A percentile compares a stretch with the other conserved stretches of the same genome.
Evolutionary conservation across 139 green algal genomes (phyloP).

Genomic region (Asterochloris erici): DNA sequence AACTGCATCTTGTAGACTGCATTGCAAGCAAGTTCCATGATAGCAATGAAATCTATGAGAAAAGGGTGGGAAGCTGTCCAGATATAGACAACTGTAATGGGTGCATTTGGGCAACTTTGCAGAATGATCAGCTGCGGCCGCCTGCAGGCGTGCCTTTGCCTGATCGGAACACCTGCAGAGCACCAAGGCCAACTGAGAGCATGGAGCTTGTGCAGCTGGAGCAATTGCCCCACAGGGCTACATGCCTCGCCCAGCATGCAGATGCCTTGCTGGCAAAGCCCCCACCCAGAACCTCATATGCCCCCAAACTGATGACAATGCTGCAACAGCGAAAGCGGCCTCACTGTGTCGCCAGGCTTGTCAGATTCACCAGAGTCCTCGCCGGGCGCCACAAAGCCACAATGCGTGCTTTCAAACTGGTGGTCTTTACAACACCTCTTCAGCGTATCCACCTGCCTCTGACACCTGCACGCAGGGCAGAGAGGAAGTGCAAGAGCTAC

Average conservation of each 20-base stretch:
- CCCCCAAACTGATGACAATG: neutral
- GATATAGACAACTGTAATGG: too few species aligned
- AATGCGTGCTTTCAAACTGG: neutral
- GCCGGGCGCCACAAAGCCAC: slow-evolving; percentile 5
- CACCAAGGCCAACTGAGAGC: neutral
- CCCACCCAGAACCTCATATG: neutral
- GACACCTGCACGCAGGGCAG: neutral
- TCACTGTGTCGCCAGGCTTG: slow-evolving; percentile 3
- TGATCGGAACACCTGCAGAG: neutral
- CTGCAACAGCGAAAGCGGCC: neutral
- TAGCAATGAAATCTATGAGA: too few species aligned
- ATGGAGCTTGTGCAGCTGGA: neutral
- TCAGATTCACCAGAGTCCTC: slow-evolving; percentile 6
- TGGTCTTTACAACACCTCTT: slow-evolving; percentile 7
- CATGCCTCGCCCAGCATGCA: neutral
- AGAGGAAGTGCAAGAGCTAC: too few species aligned
- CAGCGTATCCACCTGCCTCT: slow-evolving; percentile 12
- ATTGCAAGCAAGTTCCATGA: too few species aligned
- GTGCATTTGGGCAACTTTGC: too few species aligned
- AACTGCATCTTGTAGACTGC: too few species aligned
- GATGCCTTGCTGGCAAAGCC: neutral
- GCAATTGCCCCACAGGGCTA: neutral
- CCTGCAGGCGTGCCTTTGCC: neutral
- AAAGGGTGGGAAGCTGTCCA: too few species aligned
- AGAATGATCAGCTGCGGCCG: neutral